These are phyloP conservation scores for Arthrobotrys pseudoclavata DNA, from an alignment of 2,329 filamentous ascomycete species.

Conservation along the genomic window DNA sequence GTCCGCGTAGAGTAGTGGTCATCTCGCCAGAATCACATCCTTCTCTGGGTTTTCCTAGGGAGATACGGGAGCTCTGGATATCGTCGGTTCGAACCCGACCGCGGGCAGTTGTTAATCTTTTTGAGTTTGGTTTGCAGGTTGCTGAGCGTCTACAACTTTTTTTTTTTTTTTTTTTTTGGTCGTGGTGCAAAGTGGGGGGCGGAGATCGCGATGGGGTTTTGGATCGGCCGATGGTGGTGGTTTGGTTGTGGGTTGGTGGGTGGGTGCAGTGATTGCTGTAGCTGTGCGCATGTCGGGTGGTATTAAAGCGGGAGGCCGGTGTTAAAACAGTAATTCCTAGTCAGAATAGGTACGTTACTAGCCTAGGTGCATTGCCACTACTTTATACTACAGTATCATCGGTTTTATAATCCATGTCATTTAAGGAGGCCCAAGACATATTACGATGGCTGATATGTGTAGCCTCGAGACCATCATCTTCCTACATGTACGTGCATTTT, in stretches of 20 bases:
- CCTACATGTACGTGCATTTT: too few species aligned
- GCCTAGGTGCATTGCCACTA: too few species aligned
- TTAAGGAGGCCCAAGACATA: too few species aligned
- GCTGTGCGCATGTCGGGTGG: too few species aligned
- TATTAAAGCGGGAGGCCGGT: background rate
- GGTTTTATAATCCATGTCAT: too few species aligned
- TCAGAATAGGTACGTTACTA: too few species aligned
- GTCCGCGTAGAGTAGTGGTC: conserved; percentile 60
- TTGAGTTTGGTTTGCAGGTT: background rate
- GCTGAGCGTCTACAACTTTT: background rate
- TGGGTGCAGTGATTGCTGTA: background rate
- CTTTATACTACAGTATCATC: background rate
- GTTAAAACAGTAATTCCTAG: background rate
- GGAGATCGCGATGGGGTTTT: conserved; percentile 19
- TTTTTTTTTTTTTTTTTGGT: conserved; percentile 23
- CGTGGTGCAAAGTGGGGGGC: background rate
- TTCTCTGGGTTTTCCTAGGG: background rate
- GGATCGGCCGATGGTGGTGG: conserved; percentile 8
- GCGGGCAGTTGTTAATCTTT: conserved; percentile 25
- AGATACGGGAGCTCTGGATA: conserved; percentile 42
- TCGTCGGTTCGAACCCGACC: conserved; percentile 60
- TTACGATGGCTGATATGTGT: too few species aligned
- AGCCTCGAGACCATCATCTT: too few species aligned
- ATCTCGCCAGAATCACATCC: conserved; percentile 59
- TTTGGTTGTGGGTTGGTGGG: background rate